Evolutionary conservation across 2,329 filamentous ascomycete species (phyloP), one percentile per base, ranked within the genome.

Genomic region (Aureobasidium sp.): DNA sequence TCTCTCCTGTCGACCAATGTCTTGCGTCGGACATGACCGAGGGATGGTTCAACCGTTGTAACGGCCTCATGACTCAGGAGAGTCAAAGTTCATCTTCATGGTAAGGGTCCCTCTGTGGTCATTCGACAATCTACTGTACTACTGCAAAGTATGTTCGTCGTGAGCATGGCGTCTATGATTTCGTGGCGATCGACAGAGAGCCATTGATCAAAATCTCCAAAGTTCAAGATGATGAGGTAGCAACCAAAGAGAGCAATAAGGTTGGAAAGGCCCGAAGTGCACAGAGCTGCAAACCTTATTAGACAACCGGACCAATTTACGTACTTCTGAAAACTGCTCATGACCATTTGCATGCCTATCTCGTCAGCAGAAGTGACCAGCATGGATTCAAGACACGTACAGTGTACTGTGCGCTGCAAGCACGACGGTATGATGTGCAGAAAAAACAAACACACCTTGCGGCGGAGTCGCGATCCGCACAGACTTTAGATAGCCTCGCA

Each of bases 1-100:
- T 48, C 7, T 37, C 10, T n/a, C n/a, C n/a, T n/a, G 22, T 10
- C 7, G 19, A 25, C 29, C 4, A 17, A 25, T 27, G 32, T 34
- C 12, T 48, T 6, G 10, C 8, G 27, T 37, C 44, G 44, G 44
- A 25, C 30, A 25, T 48, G 41, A 24, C 41, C 41, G 41, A 35
- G 14, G 10, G 10, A n/a, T 14, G 6, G 16, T 12, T 37, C 6
- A n/a, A 25, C 21, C 44, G 30, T 27, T 48, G 14, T 11, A 24
- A 27, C 44, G 44, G 21, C n/a, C 6, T 37, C 32, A 19, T 48
- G 44, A 48, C 44, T 48, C 44, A n/a, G 27, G 8, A 21, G 22
- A 16, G 8, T 38, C 10, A 34, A 7, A 4, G 14, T 14, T n/a
- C n/a, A n/a, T n/a, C n/a, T n/a, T n/a, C n/a, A n/a, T n/a, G 14